These are phyloP conservation scores for Chionographis japonica DNA, from an alignment of 106 monocot genomes.

Conservation along the genomic window DNA sequence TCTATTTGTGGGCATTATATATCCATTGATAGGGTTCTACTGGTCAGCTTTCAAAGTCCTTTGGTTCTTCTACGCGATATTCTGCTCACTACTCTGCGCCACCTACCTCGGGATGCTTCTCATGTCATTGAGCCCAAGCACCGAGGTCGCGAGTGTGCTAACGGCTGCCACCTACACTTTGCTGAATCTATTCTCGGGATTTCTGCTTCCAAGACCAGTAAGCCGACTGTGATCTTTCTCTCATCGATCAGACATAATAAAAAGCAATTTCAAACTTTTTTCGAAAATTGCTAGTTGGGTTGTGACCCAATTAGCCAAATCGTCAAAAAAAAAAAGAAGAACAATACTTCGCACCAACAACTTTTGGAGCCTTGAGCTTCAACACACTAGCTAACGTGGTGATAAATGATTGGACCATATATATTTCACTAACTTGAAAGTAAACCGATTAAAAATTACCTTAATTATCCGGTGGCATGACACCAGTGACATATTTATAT, in stretches of 20 bases:
- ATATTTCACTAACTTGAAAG: too few species aligned
- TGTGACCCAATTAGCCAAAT: too few species aligned
- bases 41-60: constrained; percentile 29
- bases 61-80: constrained; percentile 39
- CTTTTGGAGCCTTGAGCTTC: too few species aligned
- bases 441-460: too few species aligned
- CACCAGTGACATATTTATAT: too few species aligned
- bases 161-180: constrained; percentile 17
- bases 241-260: background rate
- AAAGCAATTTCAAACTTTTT: background rate
- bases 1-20: constrained; percentile 21
- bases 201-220: constrained; percentile 35
- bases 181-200: constrained; percentile 29
- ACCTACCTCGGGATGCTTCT: constrained; percentile 29
- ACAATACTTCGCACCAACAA: too few species aligned
- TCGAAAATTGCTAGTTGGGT: too few species aligned
- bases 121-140: constrained; percentile 32
- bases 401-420: too few species aligned
- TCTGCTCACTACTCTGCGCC: constrained; percentile 18
- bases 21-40: constrained; percentile 32
- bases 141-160: constrained; percentile 30
- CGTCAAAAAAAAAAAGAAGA: too few species aligned
- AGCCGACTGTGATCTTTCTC: background rate
- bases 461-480: too few species aligned
- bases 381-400: too few species aligned